A percentile compares a stretch with the other conserved stretches of the same genome.
These are phyloP conservation scores for Carex littledalei DNA, from an alignment of 176 grass and related monocot genomes.

Conservation along the genomic window DNA sequence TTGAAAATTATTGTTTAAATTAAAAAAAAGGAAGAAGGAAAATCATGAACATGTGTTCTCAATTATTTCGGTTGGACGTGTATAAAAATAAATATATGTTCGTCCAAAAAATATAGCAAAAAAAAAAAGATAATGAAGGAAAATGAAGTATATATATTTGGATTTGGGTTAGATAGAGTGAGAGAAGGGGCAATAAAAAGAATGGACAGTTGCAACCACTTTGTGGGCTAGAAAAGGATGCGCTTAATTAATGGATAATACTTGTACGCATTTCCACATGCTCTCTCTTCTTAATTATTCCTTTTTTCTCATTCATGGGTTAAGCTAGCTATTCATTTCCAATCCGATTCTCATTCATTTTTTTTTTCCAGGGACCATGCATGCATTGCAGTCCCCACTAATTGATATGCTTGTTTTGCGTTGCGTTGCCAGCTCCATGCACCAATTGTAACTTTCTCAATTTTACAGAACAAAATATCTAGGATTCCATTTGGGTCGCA, in stretches of 20 bases:
- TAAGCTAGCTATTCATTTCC: slow-evolving; percentile 21
- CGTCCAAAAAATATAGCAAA: too few species aligned
- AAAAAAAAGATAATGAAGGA: too few species aligned
- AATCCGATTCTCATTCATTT: slow-evolving; percentile 17
- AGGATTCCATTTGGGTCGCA: background rate
- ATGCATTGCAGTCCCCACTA: background rate
- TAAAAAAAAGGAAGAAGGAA: too few species aligned
- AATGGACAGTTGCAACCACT: slow-evolving; percentile 30
- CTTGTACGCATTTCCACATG: slow-evolving; percentile 32
- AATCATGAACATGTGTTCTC: too few species aligned
- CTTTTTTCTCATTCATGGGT: slow-evolving; percentile 4
- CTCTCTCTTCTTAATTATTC: background rate
- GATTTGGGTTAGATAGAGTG: slow-evolving; percentile 4
- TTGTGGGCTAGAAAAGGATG: slow-evolving; percentile 25
- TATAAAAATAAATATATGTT: too few species aligned
- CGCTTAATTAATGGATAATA: slow-evolving; percentile 26
- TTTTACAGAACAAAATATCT: background rate
- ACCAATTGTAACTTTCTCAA: background rate
- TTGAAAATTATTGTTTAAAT: too few species aligned
- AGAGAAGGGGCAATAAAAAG: slow-evolving; percentile 12
- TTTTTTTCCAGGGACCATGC: slow-evolving; percentile 9
- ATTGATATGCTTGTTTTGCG: background rate
- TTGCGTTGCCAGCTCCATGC: background rate
- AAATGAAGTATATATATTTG: background rate
- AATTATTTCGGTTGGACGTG: too few species aligned